A percentile compares a stretch with the other conserved stretches of the same genome.
phyloP scores from a whole-genome alignment of 305 asterid species.

The Fraxinus dipetala region DNA sequence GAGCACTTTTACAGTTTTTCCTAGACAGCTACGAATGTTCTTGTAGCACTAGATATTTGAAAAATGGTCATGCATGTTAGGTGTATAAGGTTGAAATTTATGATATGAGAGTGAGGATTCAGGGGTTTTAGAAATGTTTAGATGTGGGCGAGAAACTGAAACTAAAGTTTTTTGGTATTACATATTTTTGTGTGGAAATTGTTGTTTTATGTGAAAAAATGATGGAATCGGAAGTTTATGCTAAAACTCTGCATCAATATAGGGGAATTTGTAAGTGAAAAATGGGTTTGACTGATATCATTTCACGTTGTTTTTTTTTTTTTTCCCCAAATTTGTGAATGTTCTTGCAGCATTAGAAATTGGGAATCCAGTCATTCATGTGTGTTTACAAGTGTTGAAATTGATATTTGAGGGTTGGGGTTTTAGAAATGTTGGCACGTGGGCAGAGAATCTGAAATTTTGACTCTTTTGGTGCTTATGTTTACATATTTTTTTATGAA shows the following conservation, averaged over 20 bases:
- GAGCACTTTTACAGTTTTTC: neutral
- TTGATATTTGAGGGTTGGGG: neutral
- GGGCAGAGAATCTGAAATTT: neutral
- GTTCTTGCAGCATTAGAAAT: conserved; percentile 9
- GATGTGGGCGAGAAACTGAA: neutral
- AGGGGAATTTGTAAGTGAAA: neutral
- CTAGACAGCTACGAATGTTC: neutral
- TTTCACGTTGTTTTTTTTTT: neutral
- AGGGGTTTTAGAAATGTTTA: conserved; percentile 1
- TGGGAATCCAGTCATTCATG: neutral
- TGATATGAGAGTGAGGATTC: neutral
- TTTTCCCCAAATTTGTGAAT: neutral
- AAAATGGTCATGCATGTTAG: conserved; percentile 1
- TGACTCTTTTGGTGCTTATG: conserved; percentile 1
- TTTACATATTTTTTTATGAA: neutral
- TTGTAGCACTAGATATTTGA: neutral
- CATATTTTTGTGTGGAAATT: neutral
- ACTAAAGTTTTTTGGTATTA: neutral
- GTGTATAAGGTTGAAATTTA: neutral
- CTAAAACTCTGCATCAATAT: neutral
- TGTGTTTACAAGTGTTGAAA: neutral
- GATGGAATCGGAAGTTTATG: conserved; percentile 4
- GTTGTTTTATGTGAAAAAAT: neutral
- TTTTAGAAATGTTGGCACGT: conserved; percentile 12
- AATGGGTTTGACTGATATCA: neutral